Percentiles rank a stretch among this genome's conserved stretches.
Conservation (phyloP, 805 yeast species). For the Ogataea haglerorum region DNA sequence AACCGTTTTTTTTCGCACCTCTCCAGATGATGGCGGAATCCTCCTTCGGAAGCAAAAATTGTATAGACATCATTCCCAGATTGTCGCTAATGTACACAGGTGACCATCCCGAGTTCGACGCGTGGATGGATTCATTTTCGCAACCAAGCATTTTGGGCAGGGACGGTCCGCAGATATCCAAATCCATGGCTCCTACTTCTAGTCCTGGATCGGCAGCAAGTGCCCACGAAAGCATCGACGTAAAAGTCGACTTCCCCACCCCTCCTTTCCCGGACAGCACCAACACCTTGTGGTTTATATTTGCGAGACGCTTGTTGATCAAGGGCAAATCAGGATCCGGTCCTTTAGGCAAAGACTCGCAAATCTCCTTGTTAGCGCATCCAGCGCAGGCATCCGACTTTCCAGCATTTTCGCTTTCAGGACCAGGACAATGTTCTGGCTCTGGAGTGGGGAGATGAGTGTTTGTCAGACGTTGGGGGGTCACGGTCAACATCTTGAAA, state of each 20-base stretch:
- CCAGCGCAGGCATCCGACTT: slow-evolving; percentile 91
- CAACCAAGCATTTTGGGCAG: slow-evolving; percentile 94
- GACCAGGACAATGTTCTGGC: slow-evolving; percentile 99
- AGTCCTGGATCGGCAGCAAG: slow-evolving; percentile 74
- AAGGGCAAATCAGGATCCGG: slow-evolving; percentile 91
- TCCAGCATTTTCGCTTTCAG: slow-evolving; percentile 92
- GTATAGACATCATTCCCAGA: slow-evolving; percentile 92
- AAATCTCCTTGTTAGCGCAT: slow-evolving; percentile 89
- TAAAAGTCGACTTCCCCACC: slow-evolving; percentile 95
- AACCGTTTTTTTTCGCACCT: slow-evolving; percentile 91
- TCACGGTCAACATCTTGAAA: slow-evolving; percentile 14
- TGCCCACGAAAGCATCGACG: slow-evolving; percentile 96
- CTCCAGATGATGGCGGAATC: slow-evolving; percentile 97
- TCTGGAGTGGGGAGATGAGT: slow-evolving; percentile 56
- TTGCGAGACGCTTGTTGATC: slow-evolving; percentile 63
- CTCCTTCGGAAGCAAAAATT: slow-evolving; percentile 87
- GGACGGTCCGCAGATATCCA: slow-evolving; percentile 98
- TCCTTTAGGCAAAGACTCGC: slow-evolving; percentile 85
- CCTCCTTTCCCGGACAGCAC: slow-evolving; percentile 89
- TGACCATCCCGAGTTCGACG: slow-evolving; percentile 91
- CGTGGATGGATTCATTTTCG: slow-evolving; percentile 78
- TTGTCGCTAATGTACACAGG: slow-evolving; percentile 96
- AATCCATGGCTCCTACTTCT: slow-evolving; percentile 95
- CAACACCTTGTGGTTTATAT: slow-evolving; percentile 71
- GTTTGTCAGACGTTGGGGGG: slow-evolving; percentile 5